Base-by-base conservation (phyloP, 2,329 filamentous ascomycete genomes). In the Trichoderma endophyticum region DNA sequence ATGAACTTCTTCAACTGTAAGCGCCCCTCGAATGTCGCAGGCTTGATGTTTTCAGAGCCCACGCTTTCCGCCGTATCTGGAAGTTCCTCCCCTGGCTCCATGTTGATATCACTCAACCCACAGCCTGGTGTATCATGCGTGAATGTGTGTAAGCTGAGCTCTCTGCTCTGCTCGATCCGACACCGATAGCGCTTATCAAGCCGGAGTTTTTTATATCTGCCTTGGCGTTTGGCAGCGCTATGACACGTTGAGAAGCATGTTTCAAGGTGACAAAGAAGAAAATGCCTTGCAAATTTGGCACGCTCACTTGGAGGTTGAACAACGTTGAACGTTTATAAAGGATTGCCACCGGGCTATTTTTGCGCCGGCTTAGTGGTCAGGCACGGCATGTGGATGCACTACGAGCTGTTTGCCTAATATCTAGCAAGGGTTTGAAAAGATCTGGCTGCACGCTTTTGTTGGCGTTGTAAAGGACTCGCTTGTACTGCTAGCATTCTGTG, bases 1-100 rank as follows among this genome's bases (percentile, higher is more conserved):
- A 80, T 79, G 78, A 85, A 87, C 70, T 81, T 78, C n/a, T 82
- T 78, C 32, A 86, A 80, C 36, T 83, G 78, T 21, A 87, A 80
- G 14, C 80, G 83, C 28, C 84, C 84, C 62, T 79, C 77, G 72
- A 86, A 86, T 8, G 81, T 84, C 15, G 83, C 78, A 11, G 77
- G 75, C 61, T 75, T 74, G 9, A 71, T 30, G 30, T 30, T 36
- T 36, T 5, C 69, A 39, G 61, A n/a, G 12, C n/a, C 65, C 2
- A 18, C 63, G 24, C 39, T 28, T 6, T 56, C 57, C 39, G 30
- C 26, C 34, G 43, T 14, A 54, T 18, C 24, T 34, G 63, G 18
- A 32, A 59, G 28, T 28, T 56, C 66, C 11, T 21, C 48, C 28
- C 24, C 24, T 18, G 59, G 21, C n/a, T 62, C 70, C 64, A 72